phyloP scores from a whole-genome alignment of 2,329 filamentous ascomycete genomes.

The Tolypocladium amazonense region DNA sequence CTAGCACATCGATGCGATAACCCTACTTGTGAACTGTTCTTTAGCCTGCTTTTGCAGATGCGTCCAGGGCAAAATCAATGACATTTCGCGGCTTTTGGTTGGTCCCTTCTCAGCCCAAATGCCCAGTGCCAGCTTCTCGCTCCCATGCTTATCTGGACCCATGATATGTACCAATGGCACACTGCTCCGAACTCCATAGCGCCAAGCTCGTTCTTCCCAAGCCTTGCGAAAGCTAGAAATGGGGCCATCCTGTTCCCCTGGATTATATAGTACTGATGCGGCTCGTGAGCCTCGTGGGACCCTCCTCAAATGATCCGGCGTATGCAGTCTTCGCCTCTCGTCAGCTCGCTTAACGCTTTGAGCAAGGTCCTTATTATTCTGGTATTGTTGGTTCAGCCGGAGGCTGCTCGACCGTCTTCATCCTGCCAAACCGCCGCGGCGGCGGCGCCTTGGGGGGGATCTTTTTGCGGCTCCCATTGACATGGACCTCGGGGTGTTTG shows the following conservation, averaged over 20 bases:
- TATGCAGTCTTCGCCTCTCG: background rate
- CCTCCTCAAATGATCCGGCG: background rate
- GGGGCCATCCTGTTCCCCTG: background rate
- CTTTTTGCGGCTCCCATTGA: constrained; percentile 24
- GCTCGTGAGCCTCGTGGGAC: background rate
- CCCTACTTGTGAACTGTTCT: background rate
- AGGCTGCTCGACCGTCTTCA: constrained; percentile 22
- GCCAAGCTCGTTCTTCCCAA: background rate
- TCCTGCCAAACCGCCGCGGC: constrained; percentile 32
- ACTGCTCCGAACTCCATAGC: background rate
- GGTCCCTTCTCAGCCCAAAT: background rate
- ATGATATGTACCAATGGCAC: background rate
- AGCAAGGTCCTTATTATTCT: constrained; percentile 2
- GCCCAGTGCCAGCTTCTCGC: background rate
- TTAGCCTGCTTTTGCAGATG: background rate
- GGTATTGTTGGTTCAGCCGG: constrained; percentile 15
- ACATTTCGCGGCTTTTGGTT: background rate
- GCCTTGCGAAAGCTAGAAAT: background rate
- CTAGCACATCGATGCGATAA: background rate
- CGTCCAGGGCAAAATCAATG: background rate
- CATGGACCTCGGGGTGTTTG: constrained; percentile 18
- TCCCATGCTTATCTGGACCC: background rate
- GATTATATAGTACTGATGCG: background rate
- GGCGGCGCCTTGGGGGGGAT: constrained; percentile 34
- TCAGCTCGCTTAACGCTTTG: background rate